Conservation (phyloP, 2,329 filamentous ascomycete genomes). For the Sclerotinia sclerotiorum region DNA sequence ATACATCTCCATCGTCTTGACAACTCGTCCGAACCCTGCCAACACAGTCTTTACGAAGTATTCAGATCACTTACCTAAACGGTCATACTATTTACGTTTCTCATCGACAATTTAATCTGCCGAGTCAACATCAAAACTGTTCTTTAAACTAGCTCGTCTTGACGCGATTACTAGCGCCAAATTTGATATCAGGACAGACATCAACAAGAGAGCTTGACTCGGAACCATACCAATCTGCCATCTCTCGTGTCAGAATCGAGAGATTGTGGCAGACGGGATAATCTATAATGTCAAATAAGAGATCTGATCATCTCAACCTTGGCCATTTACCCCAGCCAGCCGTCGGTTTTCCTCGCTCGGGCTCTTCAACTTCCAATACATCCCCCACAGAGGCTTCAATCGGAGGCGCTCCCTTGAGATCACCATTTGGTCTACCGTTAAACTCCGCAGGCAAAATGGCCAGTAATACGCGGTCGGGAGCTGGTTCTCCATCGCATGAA, state of each 20-base stretch:
- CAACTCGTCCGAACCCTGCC: conserved; percentile 20
- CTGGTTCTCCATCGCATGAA: conserved; percentile 96
- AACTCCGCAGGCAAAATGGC: conserved; percentile 60
- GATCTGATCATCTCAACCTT: conserved; percentile 83
- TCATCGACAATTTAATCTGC: neutral
- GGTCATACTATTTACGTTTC: conserved; percentile 20
- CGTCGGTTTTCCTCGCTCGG: conserved; percentile 50
- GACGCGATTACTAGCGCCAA: conserved; percentile 17
- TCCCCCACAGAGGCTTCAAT: conserved; percentile 75
- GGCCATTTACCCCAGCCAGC: conserved; percentile 64
- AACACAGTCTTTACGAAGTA: conserved; percentile 29
- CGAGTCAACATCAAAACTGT: neutral
- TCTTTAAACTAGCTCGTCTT: neutral
- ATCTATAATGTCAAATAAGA: conserved; percentile 91
- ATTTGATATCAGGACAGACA: conserved; percentile 24
- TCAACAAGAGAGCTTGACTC: conserved; percentile 30
- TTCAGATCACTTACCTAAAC: neutral
- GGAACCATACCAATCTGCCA: conserved; percentile 32
- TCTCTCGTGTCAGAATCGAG: conserved; percentile 38
- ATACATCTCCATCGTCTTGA: conserved; percentile 30
- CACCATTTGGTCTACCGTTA: conserved; percentile 69
- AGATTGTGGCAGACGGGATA: conserved; percentile 43
- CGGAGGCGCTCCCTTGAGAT: conserved; percentile 59
- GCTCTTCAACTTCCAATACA: conserved; percentile 75
- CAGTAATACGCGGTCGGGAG: conserved; percentile 69